These are phyloP conservation scores for Syzygium oleosum DNA, from an alignment of 345 rosid genomes.

Conservation along the genomic window DNA sequence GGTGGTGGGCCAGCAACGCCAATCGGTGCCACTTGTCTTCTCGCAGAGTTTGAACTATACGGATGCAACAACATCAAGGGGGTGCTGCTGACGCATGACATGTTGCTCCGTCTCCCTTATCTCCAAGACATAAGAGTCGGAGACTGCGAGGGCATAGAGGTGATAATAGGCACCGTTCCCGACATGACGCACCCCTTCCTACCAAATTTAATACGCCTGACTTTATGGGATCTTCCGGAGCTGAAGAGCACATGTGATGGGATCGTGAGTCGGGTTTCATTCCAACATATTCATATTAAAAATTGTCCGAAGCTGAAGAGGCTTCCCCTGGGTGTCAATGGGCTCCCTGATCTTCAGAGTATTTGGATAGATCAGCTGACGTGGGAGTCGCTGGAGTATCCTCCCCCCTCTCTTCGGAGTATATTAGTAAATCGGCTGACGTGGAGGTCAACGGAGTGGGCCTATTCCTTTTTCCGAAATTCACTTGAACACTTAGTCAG, in stretches of 20 bases:
- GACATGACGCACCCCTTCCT: not conserved
- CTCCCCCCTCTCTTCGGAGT: no score
- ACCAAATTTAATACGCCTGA: not conserved
- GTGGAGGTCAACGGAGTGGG: not conserved
- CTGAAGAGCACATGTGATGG: not conserved
- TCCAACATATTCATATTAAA: rapidly evolving
- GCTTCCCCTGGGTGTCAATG: not conserved
- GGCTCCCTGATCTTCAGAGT: rapidly evolving
- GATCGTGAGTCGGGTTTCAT: not conserved
- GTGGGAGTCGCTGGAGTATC: not conserved
- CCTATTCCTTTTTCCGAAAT: rapidly evolving
- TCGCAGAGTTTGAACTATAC: not conserved
- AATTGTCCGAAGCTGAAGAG: not conserved
- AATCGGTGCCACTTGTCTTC: not conserved
- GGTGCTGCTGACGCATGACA: not conserved
- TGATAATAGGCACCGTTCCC: not conserved
- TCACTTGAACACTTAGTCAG: rapidly evolving
- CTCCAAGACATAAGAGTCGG: not conserved
- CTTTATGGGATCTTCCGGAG: not conserved
- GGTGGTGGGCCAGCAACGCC: not conserved
- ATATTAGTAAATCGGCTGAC: no score
- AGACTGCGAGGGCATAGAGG: not conserved
- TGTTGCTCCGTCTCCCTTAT: not conserved
- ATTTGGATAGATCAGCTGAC: rapidly evolving
- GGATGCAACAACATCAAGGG: not conserved